Evolutionary conservation across 2,329 filamentous ascomycete species (phyloP), one percentile per base, ranked within the genome.

Genomic region (Ophiostoma himal-ulmi): DNA sequence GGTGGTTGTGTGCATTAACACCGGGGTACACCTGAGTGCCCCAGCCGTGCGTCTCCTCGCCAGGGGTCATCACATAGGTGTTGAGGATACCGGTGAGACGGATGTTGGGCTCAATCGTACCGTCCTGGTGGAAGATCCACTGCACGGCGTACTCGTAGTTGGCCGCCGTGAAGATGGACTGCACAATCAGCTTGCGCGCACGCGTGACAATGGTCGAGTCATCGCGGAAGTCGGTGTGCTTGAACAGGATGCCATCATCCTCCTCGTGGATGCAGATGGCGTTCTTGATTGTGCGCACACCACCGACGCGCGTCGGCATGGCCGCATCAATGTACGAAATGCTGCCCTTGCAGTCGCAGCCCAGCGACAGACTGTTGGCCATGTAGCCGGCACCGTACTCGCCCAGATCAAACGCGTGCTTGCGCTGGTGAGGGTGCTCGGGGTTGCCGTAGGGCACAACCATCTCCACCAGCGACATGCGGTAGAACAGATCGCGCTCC

Each of bases 221-320:
- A 77, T 97, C 93, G 48, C 94, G 87, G 86, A 96, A 97, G 80
- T 97, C 94, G 11, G 89, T 93, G 81, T 96, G 92, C 81, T 97
- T 97, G 86, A 96, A 97, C 0, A 97, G 83, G 71, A 97, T 95
- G 6, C 94, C 94, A 1, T 88, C 87, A 74, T 97, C 94, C 81
- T 97, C 94, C 78, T 97, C 94, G 80, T 97, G 94, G 74, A 97
- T 94, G 78, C 94, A 97, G 74, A 97, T 90, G 39, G 94, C 94
- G 76, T 97, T 97, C 83, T 95, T 94, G 82, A 97, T 92, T 1
- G 89, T 91, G 4, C 89, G 88, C 34, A 91, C 83, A 11, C 86
- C 85, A 30, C 94, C 94, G 1, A 89, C 86, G 13, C 88, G 85
- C 72, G 93, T 92, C 52, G 93, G 90, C 78, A 97, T 95, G 7